phyloP scores from a whole-genome alignment of 2,329 filamentous ascomycete genomes.

The Metarhizium robertsii region DNA sequence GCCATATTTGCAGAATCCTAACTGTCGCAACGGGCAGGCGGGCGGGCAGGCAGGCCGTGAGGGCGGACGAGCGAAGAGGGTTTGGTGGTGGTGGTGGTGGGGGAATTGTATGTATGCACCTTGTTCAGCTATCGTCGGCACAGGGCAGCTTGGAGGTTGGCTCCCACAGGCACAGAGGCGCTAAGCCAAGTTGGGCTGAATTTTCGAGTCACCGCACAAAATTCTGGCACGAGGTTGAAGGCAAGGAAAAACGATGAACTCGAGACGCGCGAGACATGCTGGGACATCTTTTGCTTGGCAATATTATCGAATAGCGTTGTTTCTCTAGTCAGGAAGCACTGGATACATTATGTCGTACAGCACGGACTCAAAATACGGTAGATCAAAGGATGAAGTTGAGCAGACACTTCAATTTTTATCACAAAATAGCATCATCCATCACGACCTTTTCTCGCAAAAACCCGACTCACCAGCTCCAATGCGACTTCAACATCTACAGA shows the following conservation, averaged over 20 bases:
- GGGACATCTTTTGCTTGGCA: too few species aligned
- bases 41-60: not conserved
- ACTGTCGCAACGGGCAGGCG: not conserved
- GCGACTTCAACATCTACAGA: too few species aligned
- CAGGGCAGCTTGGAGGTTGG: not conserved
- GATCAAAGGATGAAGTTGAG: too few species aligned
- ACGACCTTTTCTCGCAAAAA: too few species aligned
- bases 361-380: too few species aligned
- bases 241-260: not conserved
- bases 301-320: too few species aligned
- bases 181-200: not conserved
- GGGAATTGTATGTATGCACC: not conserved
- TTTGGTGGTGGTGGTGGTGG: not conserved
- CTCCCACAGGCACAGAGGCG: not conserved
- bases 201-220: not conserved
- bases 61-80: not conserved
- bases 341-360: too few species aligned
- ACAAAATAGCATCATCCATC: too few species aligned
- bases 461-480: too few species aligned
- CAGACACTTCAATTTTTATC: too few species aligned
- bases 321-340: too few species aligned
- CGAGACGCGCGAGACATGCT: too few species aligned
- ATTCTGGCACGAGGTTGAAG: not conserved
- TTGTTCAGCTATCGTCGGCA: not conserved
- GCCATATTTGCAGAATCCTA: conserved; percentile 22